phyloP scores from a whole-genome alignment of 768 basidiomycete species.

The Roridomyces roridus region DNA sequence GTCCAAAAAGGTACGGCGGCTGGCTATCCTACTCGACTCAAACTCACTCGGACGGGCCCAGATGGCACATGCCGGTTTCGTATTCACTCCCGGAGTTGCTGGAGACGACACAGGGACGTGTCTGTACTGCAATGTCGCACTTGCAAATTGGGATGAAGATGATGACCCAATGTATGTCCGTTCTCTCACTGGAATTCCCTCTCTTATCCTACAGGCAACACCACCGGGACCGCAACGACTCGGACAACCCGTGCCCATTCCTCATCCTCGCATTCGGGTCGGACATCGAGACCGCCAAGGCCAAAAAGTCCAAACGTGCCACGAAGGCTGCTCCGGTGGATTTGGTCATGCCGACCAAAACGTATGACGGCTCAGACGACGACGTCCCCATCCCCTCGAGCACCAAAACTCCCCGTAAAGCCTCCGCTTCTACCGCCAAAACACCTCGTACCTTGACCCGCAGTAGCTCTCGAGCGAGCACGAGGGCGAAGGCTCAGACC shows the following conservation, averaged over 20 bases:
- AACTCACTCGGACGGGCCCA: slow-evolving; percentile 35
- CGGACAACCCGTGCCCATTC: slow-evolving; percentile 48
- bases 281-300: slow-evolving; percentile 35
- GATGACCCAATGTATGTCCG: slow-evolving; percentile 85
- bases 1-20: slow-evolving; percentile 63
- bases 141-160: slow-evolving; percentile 86
- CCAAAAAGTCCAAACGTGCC: slow-evolving; percentile 33
- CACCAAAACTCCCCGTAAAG: slow-evolving; percentile 27
- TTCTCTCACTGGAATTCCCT: neutral
- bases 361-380: slow-evolving; percentile 44
- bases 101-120: slow-evolving; percentile 87
- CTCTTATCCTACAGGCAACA: slow-evolving; percentile 58
- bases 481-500: slow-evolving; percentile 32
- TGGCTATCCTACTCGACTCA: neutral
- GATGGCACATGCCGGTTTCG: slow-evolving; percentile 93
- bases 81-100: slow-evolving; percentile 69
- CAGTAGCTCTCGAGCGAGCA: slow-evolving; percentile 13
- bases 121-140: slow-evolving; percentile 79
- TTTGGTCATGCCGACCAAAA: slow-evolving; percentile 45
- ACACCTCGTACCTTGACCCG: slow-evolving; percentile 30
- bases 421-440: slow-evolving; percentile 27
- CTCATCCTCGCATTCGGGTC: slow-evolving; percentile 37
- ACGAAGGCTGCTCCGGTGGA: slow-evolving; percentile 38
- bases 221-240: slow-evolving; percentile 72
- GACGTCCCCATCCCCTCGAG: slow-evolving; percentile 25